Conservation (phyloP, 2,329 filamentous ascomycete genomes). For the Venturia aucupariae region DNA sequence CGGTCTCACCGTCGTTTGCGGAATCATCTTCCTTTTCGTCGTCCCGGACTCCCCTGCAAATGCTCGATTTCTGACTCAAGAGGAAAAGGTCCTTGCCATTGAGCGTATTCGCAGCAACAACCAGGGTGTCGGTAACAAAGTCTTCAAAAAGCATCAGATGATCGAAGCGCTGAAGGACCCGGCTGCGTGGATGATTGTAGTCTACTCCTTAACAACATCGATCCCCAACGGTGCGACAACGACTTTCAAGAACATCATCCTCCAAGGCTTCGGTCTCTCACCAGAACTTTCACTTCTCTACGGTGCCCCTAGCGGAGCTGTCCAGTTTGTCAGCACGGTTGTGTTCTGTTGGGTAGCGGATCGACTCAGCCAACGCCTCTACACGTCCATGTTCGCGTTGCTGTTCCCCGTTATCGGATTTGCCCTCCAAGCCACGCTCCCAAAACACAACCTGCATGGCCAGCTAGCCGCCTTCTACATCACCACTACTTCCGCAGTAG, state of each 20-base stretch:
- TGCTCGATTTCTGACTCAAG: constrained; percentile 34
- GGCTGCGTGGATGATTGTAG: not conserved
- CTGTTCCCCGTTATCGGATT: constrained; percentile 10
- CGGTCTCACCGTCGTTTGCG: constrained; percentile 28
- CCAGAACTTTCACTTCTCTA: constrained; percentile 17
- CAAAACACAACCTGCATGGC: not conserved
- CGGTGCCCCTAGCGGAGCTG: constrained; percentile 20
- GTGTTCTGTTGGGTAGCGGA: not conserved
- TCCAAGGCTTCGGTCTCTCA: constrained; percentile 6
- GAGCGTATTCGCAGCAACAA: constrained; percentile 43
- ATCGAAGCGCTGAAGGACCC: constrained; percentile 7
- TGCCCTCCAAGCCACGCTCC: not conserved
- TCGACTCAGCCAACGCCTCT: not conserved
- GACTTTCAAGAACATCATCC: constrained; percentile 3
- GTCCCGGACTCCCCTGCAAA: constrained; percentile 38
- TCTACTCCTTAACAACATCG: not conserved
- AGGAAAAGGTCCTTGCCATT: constrained; percentile 39
- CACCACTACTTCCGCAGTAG: constrained; percentile 18
- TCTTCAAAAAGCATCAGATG: constrained; percentile 30
- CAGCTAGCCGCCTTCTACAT: constrained; percentile 18
- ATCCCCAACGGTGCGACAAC: not conserved
- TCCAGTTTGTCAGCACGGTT: not conserved
- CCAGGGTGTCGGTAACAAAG: constrained; percentile 45
- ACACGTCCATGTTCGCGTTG: not conserved
- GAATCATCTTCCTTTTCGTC: constrained; percentile 28